Conservation (phyloP, 192 early-diverging fungal genomes). For the Geranomyces michiganensis region DNA sequence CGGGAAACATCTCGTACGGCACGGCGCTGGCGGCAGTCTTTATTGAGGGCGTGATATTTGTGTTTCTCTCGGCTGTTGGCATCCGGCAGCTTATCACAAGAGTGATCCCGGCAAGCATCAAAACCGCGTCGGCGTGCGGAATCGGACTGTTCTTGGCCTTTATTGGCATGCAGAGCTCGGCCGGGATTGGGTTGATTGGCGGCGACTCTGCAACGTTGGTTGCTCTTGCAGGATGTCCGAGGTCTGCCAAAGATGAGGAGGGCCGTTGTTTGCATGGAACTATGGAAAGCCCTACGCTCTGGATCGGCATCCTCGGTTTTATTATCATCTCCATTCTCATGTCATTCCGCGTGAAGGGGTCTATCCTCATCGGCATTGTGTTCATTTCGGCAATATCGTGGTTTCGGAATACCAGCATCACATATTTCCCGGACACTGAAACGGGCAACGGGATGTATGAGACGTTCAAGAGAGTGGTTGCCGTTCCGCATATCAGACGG, state of each 20-base stretch:
- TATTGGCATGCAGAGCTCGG: conserved; percentile 78
- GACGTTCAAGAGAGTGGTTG: conserved; percentile 49
- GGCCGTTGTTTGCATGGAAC: conserved; percentile 60
- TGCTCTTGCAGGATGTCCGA: conserved; percentile 69
- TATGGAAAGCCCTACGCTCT: conserved; percentile 67
- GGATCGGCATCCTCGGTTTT: conserved; percentile 76
- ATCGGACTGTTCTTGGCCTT: conserved; percentile 80
- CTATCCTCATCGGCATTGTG: conserved; percentile 72
- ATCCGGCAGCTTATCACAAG: conserved; percentile 81
- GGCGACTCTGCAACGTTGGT: conserved; percentile 68
- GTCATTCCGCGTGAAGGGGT: conserved; percentile 69
- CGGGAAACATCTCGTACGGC: conserved; percentile 71
- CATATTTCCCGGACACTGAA: conserved; percentile 74
- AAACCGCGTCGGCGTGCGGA: conserved; percentile 73
- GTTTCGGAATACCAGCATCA: conserved; percentile 67
- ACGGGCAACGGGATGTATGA: conserved; percentile 65
- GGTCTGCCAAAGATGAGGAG: conserved; percentile 49
- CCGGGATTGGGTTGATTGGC: conserved; percentile 77
- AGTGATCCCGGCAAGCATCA: conserved; percentile 70
- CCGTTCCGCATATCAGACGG: conserved; percentile 19
- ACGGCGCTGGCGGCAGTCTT: conserved; percentile 76
- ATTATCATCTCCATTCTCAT: conserved; percentile 68
- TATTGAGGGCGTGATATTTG: conserved; percentile 81
- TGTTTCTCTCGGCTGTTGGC: conserved; percentile 73
- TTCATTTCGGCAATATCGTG: conserved; percentile 74